Evolutionary conservation across 2,329 filamentous ascomycete genomes (phyloP), one percentile per base, ranked within the genome.

Genomic region (Grosmannia huntii): DNA sequence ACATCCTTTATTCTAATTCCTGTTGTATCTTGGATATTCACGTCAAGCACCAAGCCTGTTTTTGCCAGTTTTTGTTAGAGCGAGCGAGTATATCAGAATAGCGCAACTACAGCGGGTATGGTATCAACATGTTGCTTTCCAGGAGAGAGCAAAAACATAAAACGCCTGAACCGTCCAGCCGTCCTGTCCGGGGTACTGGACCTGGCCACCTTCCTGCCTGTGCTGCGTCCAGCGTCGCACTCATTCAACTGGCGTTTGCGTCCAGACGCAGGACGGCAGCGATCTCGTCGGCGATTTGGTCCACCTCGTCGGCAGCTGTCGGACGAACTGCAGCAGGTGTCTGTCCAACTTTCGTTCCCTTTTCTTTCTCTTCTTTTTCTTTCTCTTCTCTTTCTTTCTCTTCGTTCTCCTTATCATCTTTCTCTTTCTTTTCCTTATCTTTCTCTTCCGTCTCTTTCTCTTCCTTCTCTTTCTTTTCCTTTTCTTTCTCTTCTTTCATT

Each of bases 271-370:
- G 52, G 6, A 60, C 36, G 27, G 61, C 60, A 36, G 55, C 61
- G 5, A 63, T 61, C 21, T 59, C 58, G 31, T 53, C 48, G 27
- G 57, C 60, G 36, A 64, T 62, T 27, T 62, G 54, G 10, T 64
- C 44, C 38, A 62, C 60, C 36, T 61, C 62, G 28, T 52, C 48
- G 28, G 63, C 60, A 46, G 61, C 60, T 4, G 53, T 49, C 16
- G 59, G 50, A 11, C 36, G 57, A 16, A 10, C 36, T n/a, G 44
- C 3, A 23, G 27, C 16, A 4, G 21, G 19, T n/a, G 10, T 33
- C 6, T 27, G 49, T 21, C 21, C 11, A 14, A n/a, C 16, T 31
- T 19, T 19, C 14, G 49, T 31, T 2, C n/a, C 36, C 38, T 21
- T 55, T 3, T 46, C 41, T n/a, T 4, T 10, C 41, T 46, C 36